Base-by-base conservation (phyloP, 345 rosid species). In the Zanthoxylum bungeanum region DNA sequence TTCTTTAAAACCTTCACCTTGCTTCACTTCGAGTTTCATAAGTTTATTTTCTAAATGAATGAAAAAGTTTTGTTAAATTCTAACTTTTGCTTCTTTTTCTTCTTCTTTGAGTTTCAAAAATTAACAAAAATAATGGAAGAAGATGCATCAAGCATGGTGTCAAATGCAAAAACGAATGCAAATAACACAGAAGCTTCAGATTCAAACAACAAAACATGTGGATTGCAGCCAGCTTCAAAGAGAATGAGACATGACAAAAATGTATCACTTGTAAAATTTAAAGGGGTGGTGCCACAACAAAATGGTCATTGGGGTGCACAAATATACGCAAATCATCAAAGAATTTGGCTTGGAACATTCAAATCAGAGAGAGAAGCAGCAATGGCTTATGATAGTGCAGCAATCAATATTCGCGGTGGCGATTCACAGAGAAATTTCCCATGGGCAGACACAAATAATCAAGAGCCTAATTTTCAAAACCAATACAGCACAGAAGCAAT, bases 341-440 rank as follows among this genome's bases (percentile, higher is more conserved):
- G 89, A 49, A 81, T 86, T 22, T 90, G 96, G 91, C 87, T 90
- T 0, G 96, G 93, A 0, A 90, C 96, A 31, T 90, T 90, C 72
- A 86, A 86, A 68, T 69, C 85, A 4, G 85, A 73, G 37, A 70
- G 44, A 24, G 91, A 87, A 61, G 94, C 94, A 0, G 91, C 94
- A 2, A 70, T 81, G 69, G 87, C 90, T 3, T 89, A 89, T 55
- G 94, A 89, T 46, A 87, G 88, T 50, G 90, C 90, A 0, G 80
- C 89, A 1, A 78, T 81, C 62, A 87, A 82, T 74, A 78, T 89
- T 3, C 67, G 91, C 1, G 66, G 68, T 19, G 79, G 82, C 12
- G 86, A 87, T 74, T 73, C 86, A 0, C 81, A 84, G 24, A 73
- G 94, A 21, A 89, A 87, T 65, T 80, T 87, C 36, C 83, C 90